A percentile compares a stretch with the other conserved stretches of the same genome.
phyloP scores from a whole-genome alignment of 2,329 filamentous ascomycete genomes.

The Capronia coronata region DNA sequence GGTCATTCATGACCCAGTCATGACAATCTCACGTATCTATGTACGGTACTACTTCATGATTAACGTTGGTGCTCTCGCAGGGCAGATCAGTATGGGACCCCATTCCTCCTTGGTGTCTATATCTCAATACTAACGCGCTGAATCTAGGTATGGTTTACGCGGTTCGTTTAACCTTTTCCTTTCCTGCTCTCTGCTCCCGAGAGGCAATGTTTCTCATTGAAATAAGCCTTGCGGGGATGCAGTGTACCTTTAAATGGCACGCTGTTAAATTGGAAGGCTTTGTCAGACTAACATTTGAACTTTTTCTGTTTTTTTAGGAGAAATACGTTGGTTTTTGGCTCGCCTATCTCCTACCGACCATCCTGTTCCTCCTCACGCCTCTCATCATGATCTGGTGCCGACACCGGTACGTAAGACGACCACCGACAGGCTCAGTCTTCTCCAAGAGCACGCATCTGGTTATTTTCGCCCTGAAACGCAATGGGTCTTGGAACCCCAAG shows the following conservation, averaged over 20 bases:
- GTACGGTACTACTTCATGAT: slow-evolving; percentile 66
- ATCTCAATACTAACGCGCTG: neutral
- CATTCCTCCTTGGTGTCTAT: slow-evolving; percentile 51
- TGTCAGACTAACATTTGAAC: too few relatives aligned
- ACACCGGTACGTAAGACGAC: slow-evolving; percentile 57
- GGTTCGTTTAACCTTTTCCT: neutral
- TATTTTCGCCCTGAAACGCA: slow-evolving; percentile 55
- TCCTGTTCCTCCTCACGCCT: slow-evolving; percentile 58
- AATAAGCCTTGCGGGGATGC: neutral
- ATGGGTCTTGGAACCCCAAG: slow-evolving; percentile 56
- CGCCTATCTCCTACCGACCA: slow-evolving; percentile 61
- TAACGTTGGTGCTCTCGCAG: slow-evolving; percentile 58
- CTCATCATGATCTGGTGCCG: slow-evolving; percentile 54
- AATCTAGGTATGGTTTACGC: slow-evolving; percentile 33
- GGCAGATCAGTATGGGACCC: slow-evolving; percentile 63
- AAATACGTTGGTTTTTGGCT: slow-evolving; percentile 72
- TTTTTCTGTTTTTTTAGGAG: slow-evolving; percentile 38
- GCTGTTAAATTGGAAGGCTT: too few relatives aligned
- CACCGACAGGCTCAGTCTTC: slow-evolving; percentile 66
- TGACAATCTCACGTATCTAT: slow-evolving; percentile 62
- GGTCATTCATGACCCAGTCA: slow-evolving; percentile 63
- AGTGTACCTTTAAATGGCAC: too few relatives aligned
- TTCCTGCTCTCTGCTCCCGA: neutral
- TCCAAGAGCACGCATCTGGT: slow-evolving; percentile 60
- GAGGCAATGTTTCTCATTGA: neutral